Evolutionary conservation across 441 rosid genomes (phyloP).

Genomic region (Gossypium lobatum): DNA sequence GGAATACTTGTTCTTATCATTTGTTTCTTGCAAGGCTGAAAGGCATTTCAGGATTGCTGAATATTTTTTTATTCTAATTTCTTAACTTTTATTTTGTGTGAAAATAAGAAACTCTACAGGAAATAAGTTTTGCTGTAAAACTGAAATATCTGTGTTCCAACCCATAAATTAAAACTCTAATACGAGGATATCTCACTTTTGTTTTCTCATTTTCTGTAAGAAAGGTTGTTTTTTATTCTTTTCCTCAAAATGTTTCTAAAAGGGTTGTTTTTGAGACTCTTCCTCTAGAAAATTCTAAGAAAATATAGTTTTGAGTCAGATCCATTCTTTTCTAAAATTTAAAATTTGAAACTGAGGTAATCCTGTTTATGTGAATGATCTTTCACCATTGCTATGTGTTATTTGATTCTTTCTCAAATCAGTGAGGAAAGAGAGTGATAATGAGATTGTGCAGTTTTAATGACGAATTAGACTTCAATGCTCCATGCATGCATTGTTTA

Average conservation of each 20-base stretch:
- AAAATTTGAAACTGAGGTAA: background rate
- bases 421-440: background rate
- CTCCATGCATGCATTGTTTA: background rate
- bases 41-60: background rate
- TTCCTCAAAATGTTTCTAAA: background rate
- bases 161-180: background rate
- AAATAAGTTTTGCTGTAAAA: background rate
- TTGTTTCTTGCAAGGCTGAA: conserved; percentile 1
- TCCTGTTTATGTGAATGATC: background rate
- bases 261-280: background rate
- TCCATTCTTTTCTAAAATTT: background rate
- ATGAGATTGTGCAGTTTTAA: background rate
- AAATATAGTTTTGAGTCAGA: background rate
- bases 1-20: background rate
- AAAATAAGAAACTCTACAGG: background rate
- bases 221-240: background rate
- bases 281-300: background rate
- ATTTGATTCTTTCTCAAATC: background rate
- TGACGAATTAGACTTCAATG: background rate
- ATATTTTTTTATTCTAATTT: background rate
- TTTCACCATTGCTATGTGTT: background rate
- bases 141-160: background rate
- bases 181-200: background rate
- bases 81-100: background rate
- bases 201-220: background rate